Base-by-base conservation (phyloP, 345 rosid species). In the Arabidopsis arenosa region DNA sequence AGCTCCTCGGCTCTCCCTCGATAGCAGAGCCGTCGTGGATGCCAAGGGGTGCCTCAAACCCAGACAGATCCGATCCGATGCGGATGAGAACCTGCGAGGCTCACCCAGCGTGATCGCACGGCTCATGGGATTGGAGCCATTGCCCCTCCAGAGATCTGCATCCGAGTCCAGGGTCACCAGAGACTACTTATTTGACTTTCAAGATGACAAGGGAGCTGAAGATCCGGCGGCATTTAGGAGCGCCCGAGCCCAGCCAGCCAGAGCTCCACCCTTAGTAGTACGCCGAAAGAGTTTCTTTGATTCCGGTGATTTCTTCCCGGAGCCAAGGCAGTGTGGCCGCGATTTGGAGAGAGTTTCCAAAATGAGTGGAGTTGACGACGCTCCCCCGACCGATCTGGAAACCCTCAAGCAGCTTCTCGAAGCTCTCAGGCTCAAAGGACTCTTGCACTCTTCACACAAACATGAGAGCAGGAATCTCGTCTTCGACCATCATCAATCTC, bases 1-100 rank as follows among this genome's bases (percentile, higher is more conserved):
- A 75, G 89, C 96, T 73, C 99, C 99, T 2, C 79, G 99, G 70
- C 94, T 95, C 9, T 95, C 99, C 5, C 97, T 95, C n/a, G 99
- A 95, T 33, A 95, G 99, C 85, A 85, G 98, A 73, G 97, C 97
- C 12, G 81, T 86, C 1, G 87, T 93, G 37, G 97, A 92, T 49
- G 93, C 93, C 2, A 95, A 85, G 49, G 99, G 98, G 64, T 81
- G 85, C 81, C 93, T 95, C 58, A 89, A 89, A 48, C 89, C 96
- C 0, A 89, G 95, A 66, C 95, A 86, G 86, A 86, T 87, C 90
- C 92, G 89, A 14, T 4, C 30, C 2, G 23, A n/a, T 28, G 32
- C 32, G 28, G 14, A 4, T 4, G 17, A 80, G 32, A 28, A 68
- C 56, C 86, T 80, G 74, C 80, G 84, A 6, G 88, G 91, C 26